Base-by-base conservation (phyloP, 805 yeast genomes). In the Wickerhamiella brachini region DNA sequence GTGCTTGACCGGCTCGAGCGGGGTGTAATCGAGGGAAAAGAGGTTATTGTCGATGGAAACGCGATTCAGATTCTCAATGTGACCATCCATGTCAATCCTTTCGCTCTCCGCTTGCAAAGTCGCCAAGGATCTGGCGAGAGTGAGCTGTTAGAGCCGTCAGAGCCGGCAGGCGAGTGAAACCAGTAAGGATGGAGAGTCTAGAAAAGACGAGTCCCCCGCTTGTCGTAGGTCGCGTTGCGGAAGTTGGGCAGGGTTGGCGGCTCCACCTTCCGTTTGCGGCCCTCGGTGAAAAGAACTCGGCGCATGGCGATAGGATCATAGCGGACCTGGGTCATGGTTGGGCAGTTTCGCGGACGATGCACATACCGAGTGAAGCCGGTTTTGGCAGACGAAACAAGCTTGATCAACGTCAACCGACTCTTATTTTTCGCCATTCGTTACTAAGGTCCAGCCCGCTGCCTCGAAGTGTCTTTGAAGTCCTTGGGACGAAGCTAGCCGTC, bases 251-350 rank as follows among this genome's bases (percentile, higher is more conserved):
- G 55, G 48, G 57, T 50, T 44, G 37, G 45, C 49, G 51, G 65
- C 39, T 69, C 65, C 24, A 81, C 77, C 67, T 84, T 87, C 67
- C 98, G 79, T 74, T 86, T 87, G 66, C 85, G 85, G 50, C 83
- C 78, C 66, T 90, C 98, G 29, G 80, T 79, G 71, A 93, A 90
- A 54, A 90, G 72, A 49, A 93, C 95, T 71, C 88, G 96, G 67
- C 95, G 80, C 68, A 84, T 80, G 10, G 86, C 76, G 1, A 81
- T 61, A 2, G 95, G 95, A 63, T 87, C 96, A 62, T 87, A 87
- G 60, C 93, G 77, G 31, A 89, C 82, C 63, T 87, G 93, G 47
- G 79, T 80, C 55, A 90, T 80, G 52, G 78, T 72, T 47, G 85
- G 85, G 2, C 94, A 80, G 50, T 85, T 80, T 71, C 96, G 81